These are phyloP conservation scores for Stagonosporopsis cucurbitacearum DNA, from an alignment of 2,329 filamentous ascomycete species.

Conservation along the genomic window DNA sequence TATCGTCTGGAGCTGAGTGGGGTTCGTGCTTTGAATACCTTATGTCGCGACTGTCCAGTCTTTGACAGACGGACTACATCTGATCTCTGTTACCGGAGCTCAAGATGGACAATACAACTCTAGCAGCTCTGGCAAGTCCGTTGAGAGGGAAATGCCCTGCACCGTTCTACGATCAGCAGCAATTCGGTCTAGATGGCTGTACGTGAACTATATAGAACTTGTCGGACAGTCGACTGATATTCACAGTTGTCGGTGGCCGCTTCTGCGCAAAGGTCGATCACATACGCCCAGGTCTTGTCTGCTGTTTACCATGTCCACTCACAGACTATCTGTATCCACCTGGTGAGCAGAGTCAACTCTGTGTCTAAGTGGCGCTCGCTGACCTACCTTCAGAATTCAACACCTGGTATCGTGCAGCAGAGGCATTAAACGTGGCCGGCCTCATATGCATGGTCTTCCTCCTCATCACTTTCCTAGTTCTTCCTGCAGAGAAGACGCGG, in stretches of 20 bases:
- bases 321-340: constrained; percentile 75
- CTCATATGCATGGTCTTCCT: constrained; percentile 76
- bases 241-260: constrained; percentile 60
- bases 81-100: background rate
- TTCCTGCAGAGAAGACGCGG: constrained; percentile 88
- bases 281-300: constrained; percentile 61
- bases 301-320: constrained; percentile 90
- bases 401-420: constrained; percentile 69
- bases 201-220: constrained; percentile 47
- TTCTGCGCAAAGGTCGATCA: constrained; percentile 60
- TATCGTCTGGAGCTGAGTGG: background rate
- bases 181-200: constrained; percentile 73
- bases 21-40: constrained; percentile 4
- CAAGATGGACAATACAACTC: constrained; percentile 43
- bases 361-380: constrained; percentile 15
- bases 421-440: constrained; percentile 81
- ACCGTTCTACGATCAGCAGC: constrained; percentile 71
- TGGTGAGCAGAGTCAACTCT: constrained; percentile 50
- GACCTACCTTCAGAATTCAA: constrained; percentile 54
- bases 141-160: constrained; percentile 65
- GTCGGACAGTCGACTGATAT: constrained; percentile 41
- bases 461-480: constrained; percentile 76
- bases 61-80: constrained; percentile 22
- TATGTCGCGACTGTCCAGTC: constrained; percentile 32
- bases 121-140: constrained; percentile 24